These are phyloP conservation scores for Mucuna pruriens DNA, from an alignment of 306 rosid genomes.

Conservation along the genomic window DNA sequence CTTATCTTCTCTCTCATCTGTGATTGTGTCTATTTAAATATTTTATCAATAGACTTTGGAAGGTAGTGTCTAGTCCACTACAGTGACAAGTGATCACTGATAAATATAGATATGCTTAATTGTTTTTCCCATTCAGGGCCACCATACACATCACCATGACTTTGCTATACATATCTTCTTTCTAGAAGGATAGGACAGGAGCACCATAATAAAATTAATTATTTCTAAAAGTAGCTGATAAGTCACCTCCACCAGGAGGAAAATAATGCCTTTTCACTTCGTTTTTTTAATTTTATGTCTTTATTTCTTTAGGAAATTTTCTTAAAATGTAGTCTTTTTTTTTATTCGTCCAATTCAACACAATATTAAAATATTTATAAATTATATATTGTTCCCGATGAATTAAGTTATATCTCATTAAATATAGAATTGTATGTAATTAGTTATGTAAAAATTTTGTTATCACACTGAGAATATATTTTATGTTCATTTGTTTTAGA, in stretches of 20 bases:
- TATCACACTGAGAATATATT: background rate
- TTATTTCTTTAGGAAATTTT: background rate
- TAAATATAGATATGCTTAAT: background rate
- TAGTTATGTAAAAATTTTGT: background rate
- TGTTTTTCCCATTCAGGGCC: background rate
- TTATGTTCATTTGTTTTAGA: too few relatives aligned
- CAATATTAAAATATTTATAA: too few relatives aligned
- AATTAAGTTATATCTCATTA: too few relatives aligned
- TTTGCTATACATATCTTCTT: background rate
- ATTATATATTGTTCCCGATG: too few relatives aligned
- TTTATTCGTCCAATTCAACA: too few relatives aligned
- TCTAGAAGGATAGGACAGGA: conserved; percentile 32
- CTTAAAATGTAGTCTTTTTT: background rate
- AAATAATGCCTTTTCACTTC: background rate
- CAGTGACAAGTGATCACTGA: too few relatives aligned
- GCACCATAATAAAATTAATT: background rate
- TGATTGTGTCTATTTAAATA: background rate
- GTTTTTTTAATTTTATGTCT: background rate
- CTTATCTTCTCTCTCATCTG: conserved; percentile 25
- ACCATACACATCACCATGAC: background rate
- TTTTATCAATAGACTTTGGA: background rate
- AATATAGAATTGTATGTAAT: background rate
- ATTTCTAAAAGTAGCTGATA: background rate
- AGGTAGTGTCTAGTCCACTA: background rate
- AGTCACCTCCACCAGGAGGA: conserved; percentile 41